Evolutionary conservation across 495 filamentous ascomycete genomes (phyloP), one percentile per base, ranked within the genome.

Genomic region (Cetradonia linearis): DNA sequence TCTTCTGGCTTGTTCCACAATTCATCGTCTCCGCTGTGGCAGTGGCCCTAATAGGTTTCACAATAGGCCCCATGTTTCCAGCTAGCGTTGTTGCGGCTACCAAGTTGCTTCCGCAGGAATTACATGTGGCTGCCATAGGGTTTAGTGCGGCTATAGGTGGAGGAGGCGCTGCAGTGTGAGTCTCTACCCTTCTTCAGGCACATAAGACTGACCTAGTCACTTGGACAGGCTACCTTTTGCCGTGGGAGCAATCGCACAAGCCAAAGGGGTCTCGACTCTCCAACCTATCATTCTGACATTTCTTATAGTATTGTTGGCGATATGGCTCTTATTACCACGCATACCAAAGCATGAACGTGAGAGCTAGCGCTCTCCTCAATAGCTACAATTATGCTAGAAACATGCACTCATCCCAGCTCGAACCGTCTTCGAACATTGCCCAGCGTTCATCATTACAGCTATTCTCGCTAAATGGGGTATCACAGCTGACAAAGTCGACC

Each of bases 91-190:
- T 92, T 13, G 85, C 83, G 25, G 80, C 86, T n/a, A 89, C 88
- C 0, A 93, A 91, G 69, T 77, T 94, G 2, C 77, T 95, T 9
- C 89, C 90, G 3, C 75, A 74, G 30, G 81, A 88, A 61, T 75
- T 91, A 18, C 90, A 95, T 67, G 87, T 95, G 37, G 82, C 78
- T 56, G 84, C 86, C 1, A 87, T 95, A 54, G 89, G 90, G 0
- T 94, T 94, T 63, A 86, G 86, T 2, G 85, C 86, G 11, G 88
- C 90, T 0, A 85, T 91, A 71, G 90, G 90, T 2, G 85, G 88
- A 1, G 80, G 79, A 9, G 90, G 90, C 0, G 89, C 87, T 3
- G 87, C 88, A 0, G 20, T 67, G 50, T 54, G 34, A 36, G 63
- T 61, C 25, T 34, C 25, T n/a, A 25, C n/a, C 34, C 3, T 63